Base-by-base conservation (phyloP, 106 monocot species). In the Agapanthus africanus region DNA sequence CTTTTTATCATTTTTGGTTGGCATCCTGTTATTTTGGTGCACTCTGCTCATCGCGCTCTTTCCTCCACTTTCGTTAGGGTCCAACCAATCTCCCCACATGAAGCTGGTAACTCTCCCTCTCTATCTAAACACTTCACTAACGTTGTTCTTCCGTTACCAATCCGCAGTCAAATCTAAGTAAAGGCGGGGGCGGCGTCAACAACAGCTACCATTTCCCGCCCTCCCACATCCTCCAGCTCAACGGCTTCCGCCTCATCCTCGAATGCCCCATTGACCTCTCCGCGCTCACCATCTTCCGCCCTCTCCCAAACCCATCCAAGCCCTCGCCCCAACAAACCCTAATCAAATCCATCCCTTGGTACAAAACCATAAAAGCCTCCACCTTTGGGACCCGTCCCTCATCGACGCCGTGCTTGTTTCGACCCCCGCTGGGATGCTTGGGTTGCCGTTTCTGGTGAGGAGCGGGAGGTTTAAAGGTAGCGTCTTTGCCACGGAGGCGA, bases 251-350 rank as follows among this genome's bases (percentile, higher is more conserved):
- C 18, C 37, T 95, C 66, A 91, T 95, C 76, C 78, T 95, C 16
- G 95, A 95, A 22, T 95, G 91, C 73, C 95, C 95, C 7, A 6
- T 95, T 49, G 95, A 95, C 71, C 82, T 95, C 66, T 95, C 95
- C 57, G 75, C 88, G 6, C 79, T 91, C 70, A n/a, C 84, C 25
- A 37, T 74, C 54, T 95, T 95, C 84, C 66, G 77, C 42, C 91
- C 95, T 4, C 56, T 88, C 71, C n/a, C n/a, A n/a, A 0, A 37
- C 56, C 11, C 37, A 14, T n/a, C 38, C 22, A 8, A 38, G 34
- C 0, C 40, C 54, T 7, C 27, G 13, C n/a, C 27, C 26, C 16
- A 38, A 30, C 49, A 14, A 38, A 69, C 37, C 41, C 82, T 95
- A 59, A 78, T 97, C 21, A n/a, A 40, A 4, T 73, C 79, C 5